Base-by-base conservation (phyloP, 2,329 filamentous ascomycete genomes). In the Tolypocladium guangdongense region DNA sequence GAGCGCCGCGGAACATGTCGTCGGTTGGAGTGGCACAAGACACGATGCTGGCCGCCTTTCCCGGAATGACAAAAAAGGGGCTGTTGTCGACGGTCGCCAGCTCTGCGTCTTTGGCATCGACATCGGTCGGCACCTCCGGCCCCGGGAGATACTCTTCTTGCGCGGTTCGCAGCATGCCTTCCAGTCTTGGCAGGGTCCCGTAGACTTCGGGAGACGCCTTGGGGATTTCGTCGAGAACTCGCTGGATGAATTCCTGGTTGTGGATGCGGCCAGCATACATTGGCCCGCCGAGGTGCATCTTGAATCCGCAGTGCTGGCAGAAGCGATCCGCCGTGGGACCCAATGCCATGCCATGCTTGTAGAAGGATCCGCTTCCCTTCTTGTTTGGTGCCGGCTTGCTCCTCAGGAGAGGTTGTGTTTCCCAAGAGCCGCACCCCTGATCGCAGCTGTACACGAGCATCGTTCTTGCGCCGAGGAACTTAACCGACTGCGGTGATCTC, bases 231-330 rank as follows among this genome's bases (percentile, higher is more conserved):
- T 83, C 80, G 18, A 99, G 76, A 27, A 99, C 83, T 53, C 81
- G 81, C 63, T 87, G 80, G 56, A 99, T 83, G 64, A 96, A 99
- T 2, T 83, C 81, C 7, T 83, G 78, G 46, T 90, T 90, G 69
- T 99, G 93, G 10, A 99, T 74, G 22, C 87, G 87, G 1, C 93
- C 93, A 36, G 82, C 91, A 73, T 91, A 99, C 92, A 99, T 97
- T 0, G 93, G 93, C 2, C 93, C 93, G 5, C 84, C 87, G 16
- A 97, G 68, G 68, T 97, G 93, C 71, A 86, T 95, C 66, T 87
- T 92, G 64, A 80, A 83, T 10, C 86, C 88, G 66, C 93, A 99
- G 67, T 97, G 90, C 55, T 83, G 78, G 68, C 93, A 99, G 39
- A 77, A 71, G 18, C 78, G 76, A 54, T 83, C 78, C 4, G 81